Conservation (phyloP, 257 asterid genomes). For the Knoxia roxburghii region DNA sequence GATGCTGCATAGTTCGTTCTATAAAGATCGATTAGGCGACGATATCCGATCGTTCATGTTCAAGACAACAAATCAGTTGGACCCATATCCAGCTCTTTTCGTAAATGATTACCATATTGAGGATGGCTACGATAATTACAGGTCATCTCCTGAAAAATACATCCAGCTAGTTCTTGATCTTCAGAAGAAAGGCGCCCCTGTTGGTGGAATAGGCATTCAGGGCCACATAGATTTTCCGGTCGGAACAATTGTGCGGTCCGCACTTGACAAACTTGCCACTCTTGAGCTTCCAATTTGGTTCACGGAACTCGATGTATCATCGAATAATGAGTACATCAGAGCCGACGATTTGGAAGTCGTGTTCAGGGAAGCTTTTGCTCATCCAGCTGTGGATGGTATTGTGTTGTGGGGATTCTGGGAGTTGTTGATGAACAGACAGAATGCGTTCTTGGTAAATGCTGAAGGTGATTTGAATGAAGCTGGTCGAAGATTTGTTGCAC, state of each 20-base stretch:
- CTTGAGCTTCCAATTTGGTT: slow-evolving; percentile 91
- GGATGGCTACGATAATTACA: slow-evolving; percentile 56
- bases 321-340: slow-evolving; percentile 54
- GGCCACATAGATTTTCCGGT: slow-evolving; percentile 75
- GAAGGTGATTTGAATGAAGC: slow-evolving; percentile 80
- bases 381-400: slow-evolving; percentile 83
- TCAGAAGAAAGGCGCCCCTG: slow-evolving; percentile 73
- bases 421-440: slow-evolving; percentile 67
- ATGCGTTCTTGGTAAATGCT: slow-evolving; percentile 57
- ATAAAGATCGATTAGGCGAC: slow-evolving; percentile 66
- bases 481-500: slow-evolving; percentile 51
- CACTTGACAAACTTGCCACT: slow-evolving; percentile 58
- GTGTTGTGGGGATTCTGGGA: slow-evolving; percentile 94
- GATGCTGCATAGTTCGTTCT: slow-evolving; percentile 85
- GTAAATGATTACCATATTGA: slow-evolving; percentile 81
- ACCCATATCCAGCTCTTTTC: slow-evolving; percentile 56
- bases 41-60: slow-evolving; percentile 62
- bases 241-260: slow-evolving; percentile 65
- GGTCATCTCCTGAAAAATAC: slow-evolving; percentile 69
- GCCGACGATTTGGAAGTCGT: slow-evolving; percentile 84
- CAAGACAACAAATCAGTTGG: slow-evolving; percentile 59
- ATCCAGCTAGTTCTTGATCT: slow-evolving; percentile 65
- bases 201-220: slow-evolving; percentile 83
- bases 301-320: slow-evolving; percentile 77
- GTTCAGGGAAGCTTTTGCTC: slow-evolving; percentile 79